Evolutionary conservation across 2,329 filamentous ascomycete genomes (phyloP).

Genomic region (Metarhizium sp.): DNA sequence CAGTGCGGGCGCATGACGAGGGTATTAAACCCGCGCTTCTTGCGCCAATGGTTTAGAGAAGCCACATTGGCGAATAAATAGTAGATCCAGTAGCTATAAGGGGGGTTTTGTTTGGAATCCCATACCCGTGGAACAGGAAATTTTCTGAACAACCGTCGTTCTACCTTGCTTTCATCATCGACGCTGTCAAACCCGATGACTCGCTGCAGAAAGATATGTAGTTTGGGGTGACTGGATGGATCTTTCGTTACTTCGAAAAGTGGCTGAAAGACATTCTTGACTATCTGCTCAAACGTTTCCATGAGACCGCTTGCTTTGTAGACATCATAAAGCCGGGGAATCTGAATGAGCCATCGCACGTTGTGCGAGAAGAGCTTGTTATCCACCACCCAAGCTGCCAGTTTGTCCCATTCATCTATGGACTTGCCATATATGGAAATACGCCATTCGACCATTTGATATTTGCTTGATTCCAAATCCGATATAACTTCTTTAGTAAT

Average conservation of each 20-base stretch:
- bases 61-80: constrained; percentile 91
- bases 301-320: constrained; percentile 86
- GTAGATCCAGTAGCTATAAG: constrained; percentile 99
- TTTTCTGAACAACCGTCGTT: constrained; percentile 89
- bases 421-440: constrained; percentile 94
- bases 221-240: constrained; percentile 77
- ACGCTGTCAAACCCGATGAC: constrained; percentile 97
- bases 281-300: constrained; percentile 81
- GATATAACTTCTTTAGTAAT: constrained; percentile 97
- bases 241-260: constrained; percentile 90
- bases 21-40: constrained; percentile 88
- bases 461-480: constrained; percentile 96
- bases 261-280: constrained; percentile 86
- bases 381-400: constrained; percentile 94
- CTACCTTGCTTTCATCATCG: constrained; percentile 95
- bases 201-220: constrained; percentile 88
- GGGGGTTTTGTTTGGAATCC: constrained; percentile 89
- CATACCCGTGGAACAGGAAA: constrained; percentile 85
- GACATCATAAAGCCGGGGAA: constrained; percentile 89
- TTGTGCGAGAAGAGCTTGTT: constrained; percentile 98
- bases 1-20: constrained; percentile 90
- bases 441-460: constrained; percentile 99
- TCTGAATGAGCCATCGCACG: constrained; percentile 92
- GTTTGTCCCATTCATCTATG: constrained; percentile 92
- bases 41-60: constrained; percentile 86